phyloP scores from a whole-genome alignment of 108 stramenopile species.

The Nannochloropsis salina region DNA sequence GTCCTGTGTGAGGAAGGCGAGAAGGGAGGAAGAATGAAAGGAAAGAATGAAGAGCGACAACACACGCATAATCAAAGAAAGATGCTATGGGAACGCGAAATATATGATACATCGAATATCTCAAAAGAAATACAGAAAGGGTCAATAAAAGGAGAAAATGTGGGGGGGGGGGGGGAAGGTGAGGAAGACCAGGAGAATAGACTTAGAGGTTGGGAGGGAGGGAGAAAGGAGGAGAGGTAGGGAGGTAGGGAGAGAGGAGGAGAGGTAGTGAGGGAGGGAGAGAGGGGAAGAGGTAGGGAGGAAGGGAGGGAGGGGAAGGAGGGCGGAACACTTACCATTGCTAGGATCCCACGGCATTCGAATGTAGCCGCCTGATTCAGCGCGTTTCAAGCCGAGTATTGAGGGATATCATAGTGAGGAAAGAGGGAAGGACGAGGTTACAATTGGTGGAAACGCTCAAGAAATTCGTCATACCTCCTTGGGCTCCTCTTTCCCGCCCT shows the following conservation, averaged over 20 bases:
- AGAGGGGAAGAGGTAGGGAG: neutral
- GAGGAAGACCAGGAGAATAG: neutral
- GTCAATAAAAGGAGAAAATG: neutral
- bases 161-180: neutral
- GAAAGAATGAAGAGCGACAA: neutral
- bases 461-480: neutral
- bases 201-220: neutral
- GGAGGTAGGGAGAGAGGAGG: neutral
- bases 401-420: neutral
- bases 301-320: neutral
- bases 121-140: neutral
- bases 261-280: neutral
- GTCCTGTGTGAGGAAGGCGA: neutral
- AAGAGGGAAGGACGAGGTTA: neutral
- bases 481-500: neutral
- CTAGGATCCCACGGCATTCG: constrained; percentile 1
- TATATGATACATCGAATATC: too few species aligned
- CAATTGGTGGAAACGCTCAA: neutral
- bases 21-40: neutral
- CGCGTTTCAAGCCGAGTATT: neutral
- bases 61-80: too few species aligned
- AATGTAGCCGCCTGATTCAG: neutral
- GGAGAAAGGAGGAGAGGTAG: neutral
- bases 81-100: too few species aligned
- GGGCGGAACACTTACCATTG: neutral